A percentile compares a stretch with the other conserved stretches of the same genome.
Evolutionary conservation across 352 stramenopile species (phyloP).

Genomic region (Globisporangium emineosum): DNA sequence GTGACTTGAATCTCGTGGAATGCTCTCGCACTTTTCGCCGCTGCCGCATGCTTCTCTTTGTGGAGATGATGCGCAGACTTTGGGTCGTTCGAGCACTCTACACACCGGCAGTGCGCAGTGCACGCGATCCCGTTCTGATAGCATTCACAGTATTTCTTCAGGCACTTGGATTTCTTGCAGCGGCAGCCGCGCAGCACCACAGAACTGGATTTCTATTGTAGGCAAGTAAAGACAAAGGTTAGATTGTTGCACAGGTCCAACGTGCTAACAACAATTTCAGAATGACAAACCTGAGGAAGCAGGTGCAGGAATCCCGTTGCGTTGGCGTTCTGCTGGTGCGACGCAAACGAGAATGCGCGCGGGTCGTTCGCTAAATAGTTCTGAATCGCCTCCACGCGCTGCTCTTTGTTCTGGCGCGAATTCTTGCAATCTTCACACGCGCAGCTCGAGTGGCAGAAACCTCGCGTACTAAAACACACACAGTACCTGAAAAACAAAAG

Average conservation of each 20-base stretch:
- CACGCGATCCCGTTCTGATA: constrained; percentile 93
- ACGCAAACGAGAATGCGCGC: constrained; percentile 68
- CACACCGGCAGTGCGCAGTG: constrained; percentile 92
- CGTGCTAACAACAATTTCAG: no score
- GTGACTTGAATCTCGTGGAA: constrained; percentile 65
- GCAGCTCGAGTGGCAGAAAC: constrained; percentile 74
- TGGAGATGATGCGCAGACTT: constrained; percentile 32
- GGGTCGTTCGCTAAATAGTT: constrained; percentile 75
- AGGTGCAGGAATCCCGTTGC: constrained; percentile 61
- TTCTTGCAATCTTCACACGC: constrained; percentile 78
- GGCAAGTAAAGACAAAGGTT: not conserved
- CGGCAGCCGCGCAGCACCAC: constrained; percentile 87
- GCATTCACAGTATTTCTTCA: constrained; percentile 99
- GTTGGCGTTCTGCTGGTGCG: constrained; percentile 25
- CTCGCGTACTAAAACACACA: constrained; percentile 77
- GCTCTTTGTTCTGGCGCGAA: constrained; percentile 40
- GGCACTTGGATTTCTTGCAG: constrained; percentile 96
- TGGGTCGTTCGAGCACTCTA: constrained; percentile 92
- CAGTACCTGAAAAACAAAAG: constrained; percentile 52
- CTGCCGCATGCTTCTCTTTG: constrained; percentile 19
- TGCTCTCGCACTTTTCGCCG: constrained; percentile 1
- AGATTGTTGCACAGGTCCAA: no score
- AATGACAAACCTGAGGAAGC: constrained; percentile 44
- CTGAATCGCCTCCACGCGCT: constrained; percentile 74
- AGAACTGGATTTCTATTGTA: constrained; percentile 58